Evolutionary conservation across 139 green algal species (phyloP), one percentile per base, ranked within the genome.

Genomic region (Chlorella sp.): DNA sequence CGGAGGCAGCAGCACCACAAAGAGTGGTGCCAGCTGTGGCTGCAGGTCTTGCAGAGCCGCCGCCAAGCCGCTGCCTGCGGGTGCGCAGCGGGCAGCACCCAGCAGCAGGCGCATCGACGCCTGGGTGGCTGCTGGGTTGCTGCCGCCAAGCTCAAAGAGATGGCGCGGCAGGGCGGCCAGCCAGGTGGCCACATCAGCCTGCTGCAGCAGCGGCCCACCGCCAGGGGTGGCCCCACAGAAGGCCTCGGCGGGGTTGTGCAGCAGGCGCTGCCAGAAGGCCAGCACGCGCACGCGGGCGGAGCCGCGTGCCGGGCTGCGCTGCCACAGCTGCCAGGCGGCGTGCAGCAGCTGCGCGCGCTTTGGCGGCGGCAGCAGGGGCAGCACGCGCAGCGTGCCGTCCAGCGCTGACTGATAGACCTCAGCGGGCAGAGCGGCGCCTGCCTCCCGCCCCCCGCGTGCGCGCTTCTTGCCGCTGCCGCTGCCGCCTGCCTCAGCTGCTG

Each of bases 21-120:
- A 86, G 23, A 90, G 78, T 25, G 81, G 81, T n/a, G 60, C 56
- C 79, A 91, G 83, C 82, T 90, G 85, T 15, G 36, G 80, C 84
- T 85, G 74, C 65, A 91, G 80, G 3, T 21, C 60, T 21, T 60
- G 47, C 56, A 91, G 84, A 1, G 67, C 56, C 2, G 28, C 51
- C 21, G 63, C 32, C 9, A 91, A 44, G 21, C 62, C 9, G 44
- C 57, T 63, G 38, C 78, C 68, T 1, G 26, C 55, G 0, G 78
- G 74, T 21, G 60, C n/a, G 68, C 38, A 81, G 28, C 81, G 74
- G 21, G 83, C 80, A 30, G 73, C 86, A 15, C 79, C 82, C 56
- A 89, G 74, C 74, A 91, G 74, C 78, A 91, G 80, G 20, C 38
- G 56, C 32, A 91, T 74, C 16, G 83, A 78, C 12, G 70, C 57